Evolutionary conservation across 1,284 basidiomycete species (phyloP).

Genomic region (Sporisorium scitamineum): DNA sequence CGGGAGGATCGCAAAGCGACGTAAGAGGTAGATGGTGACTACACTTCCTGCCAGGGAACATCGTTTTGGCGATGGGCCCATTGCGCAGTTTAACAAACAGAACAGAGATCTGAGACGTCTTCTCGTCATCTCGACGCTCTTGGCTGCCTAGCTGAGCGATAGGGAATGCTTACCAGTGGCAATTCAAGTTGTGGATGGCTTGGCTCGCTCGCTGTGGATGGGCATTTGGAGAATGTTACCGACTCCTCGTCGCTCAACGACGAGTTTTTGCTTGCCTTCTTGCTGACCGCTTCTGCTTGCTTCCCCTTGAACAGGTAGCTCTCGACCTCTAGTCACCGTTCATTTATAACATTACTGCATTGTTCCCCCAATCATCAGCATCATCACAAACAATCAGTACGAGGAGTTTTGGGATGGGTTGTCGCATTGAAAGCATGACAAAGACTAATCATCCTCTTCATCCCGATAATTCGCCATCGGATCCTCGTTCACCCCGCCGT

Average conservation of each 20-base stretch:
- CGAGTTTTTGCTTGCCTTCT: neutral
- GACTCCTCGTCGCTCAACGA: conserved; percentile 17
- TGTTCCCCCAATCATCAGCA: neutral
- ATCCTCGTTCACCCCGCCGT: conserved; percentile 77
- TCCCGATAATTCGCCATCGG: conserved; percentile 89
- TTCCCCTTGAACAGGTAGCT: neutral
- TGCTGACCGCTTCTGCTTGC: conserved; percentile 4
- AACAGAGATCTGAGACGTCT: conserved; percentile 57
- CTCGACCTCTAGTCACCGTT: neutral
- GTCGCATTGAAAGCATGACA: neutral
- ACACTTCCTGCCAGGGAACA: conserved; percentile 26
- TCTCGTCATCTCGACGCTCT: neutral
- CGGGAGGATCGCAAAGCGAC: conserved; percentile 3
- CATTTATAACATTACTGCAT: conserved; percentile 6
- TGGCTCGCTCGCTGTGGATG: conserved; percentile 2
- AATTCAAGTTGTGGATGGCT: neutral
- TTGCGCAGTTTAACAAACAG: conserved; percentile 40
- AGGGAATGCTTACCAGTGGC: neutral
- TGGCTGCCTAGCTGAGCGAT: conserved; percentile 7
- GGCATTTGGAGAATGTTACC: neutral
- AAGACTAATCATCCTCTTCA: conserved; percentile 58
- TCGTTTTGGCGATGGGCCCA: conserved; percentile 18
- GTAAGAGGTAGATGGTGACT: conserved; percentile 26
- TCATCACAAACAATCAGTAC: neutral
- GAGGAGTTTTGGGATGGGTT: neutral